These are phyloP conservation scores for Stephania yunnanensis DNA, from an alignment of 164 flowering plant genomes.

Conservation along the genomic window DNA sequence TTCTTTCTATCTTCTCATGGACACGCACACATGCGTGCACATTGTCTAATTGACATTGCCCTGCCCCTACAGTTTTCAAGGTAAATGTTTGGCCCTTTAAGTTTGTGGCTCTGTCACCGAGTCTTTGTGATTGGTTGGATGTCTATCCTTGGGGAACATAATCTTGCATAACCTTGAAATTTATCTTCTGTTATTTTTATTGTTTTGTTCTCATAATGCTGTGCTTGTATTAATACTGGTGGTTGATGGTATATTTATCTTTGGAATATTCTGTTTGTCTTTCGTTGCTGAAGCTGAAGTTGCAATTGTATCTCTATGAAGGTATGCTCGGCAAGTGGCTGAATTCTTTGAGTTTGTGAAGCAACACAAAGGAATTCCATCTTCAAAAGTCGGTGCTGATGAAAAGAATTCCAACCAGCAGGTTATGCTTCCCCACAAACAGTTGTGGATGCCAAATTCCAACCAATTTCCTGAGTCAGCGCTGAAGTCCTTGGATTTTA, in stretches of 20 bases:
- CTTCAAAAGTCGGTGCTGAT: conserved; percentile 21
- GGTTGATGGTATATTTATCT: neutral
- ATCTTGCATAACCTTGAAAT: no score
- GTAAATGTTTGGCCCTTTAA: no score
- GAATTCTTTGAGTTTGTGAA: conserved; percentile 91
- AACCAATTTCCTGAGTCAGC: conserved; percentile 55
- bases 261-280: neutral
- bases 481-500: conserved; percentile 54
- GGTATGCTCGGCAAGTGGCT: conserved; percentile 96
- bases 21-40: no score
- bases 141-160: neutral
- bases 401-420: conserved; percentile 24
- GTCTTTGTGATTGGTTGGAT: neutral
- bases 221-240: neutral
- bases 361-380: conserved; percentile 53
- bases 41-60: no score
- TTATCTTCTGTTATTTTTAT: no score
- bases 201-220: neutral
- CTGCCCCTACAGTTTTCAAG: no score
- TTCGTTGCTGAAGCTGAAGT: neutral
- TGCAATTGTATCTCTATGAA: conserved; percentile 23
- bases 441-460: conserved; percentile 59
- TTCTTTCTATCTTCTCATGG: no score
- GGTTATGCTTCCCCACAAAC: conserved; percentile 47
- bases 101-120: no score